phyloP scores from a whole-genome alignment of 352 stramenopile species.

The Globisporangium apiculatum region DNA sequence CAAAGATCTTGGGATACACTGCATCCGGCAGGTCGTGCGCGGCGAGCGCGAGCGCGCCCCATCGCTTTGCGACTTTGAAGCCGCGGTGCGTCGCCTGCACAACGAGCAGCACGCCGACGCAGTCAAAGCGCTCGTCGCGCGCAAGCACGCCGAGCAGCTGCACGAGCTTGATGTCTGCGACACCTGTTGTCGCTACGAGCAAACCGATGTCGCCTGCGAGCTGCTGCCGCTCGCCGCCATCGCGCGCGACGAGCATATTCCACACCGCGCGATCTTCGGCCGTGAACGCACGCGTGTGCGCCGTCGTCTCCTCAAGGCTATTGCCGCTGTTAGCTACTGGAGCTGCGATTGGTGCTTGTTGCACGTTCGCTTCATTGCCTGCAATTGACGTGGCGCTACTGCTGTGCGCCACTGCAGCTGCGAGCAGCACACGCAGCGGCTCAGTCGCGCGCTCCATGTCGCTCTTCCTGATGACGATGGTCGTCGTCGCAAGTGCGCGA shows the following conservation, averaged over 20 bases:
- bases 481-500: too few species aligned
- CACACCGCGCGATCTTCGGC: constrained; percentile 48
- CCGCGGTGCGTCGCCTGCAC: constrained; percentile 48
- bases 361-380: not conserved
- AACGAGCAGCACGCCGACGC: constrained; percentile 40
- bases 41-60: constrained; percentile 36
- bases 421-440: constrained; percentile 35
- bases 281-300: constrained; percentile 15
- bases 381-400: not conserved
- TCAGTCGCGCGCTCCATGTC: constrained; percentile 31
- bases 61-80: constrained; percentile 75
- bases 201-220: constrained; percentile 49
- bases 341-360: constrained; percentile 3
- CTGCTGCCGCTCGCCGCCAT: constrained; percentile 5
- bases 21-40: constrained; percentile 33
- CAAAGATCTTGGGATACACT: constrained; percentile 30
- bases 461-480: too few species aligned
- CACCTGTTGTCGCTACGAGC: constrained; percentile 45
- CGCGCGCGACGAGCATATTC: constrained; percentile 23
- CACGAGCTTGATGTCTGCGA: constrained; percentile 25
- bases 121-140: constrained; percentile 25
- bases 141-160: constrained; percentile 29
- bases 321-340: not conserved
- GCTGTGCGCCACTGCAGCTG: constrained; percentile 27
- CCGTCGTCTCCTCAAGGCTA: too few species aligned